Base-by-base conservation (phyloP, 2,329 filamentous ascomycete species). In the Ilyonectria mors-panacis region DNA sequence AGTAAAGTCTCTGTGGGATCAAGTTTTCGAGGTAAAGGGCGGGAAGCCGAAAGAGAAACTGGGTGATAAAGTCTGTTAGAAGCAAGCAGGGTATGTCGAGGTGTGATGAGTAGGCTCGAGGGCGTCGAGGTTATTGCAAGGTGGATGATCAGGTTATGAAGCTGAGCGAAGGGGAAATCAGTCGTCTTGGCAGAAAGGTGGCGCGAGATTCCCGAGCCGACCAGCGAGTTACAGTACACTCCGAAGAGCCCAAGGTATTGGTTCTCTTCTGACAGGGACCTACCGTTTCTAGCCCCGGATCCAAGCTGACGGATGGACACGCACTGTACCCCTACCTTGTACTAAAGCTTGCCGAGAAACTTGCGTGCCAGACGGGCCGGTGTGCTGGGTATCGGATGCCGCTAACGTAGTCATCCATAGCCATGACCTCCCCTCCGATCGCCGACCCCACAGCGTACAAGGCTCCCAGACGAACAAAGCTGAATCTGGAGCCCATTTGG, bases 331-430 rank as follows among this genome's bases (percentile, higher is more conserved):
- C 71, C 63, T 71, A 65, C 65, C 53, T 67, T 53, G 59, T 17
- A 48, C 67, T 71, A 73, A 67, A 72, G 69, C 63, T 63, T 51
- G 62, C 48, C 63, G 45, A 68, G 66, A 35, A 71, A 67, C 44
- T 30, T 65, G 69, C 54, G 54, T 65, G 56, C 69, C 63, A 72
- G 63, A 68, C 67, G 63, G 71, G 70, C 70, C 67, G 65, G 69
- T 70, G 69, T 63, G 59, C 55, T 73, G 64, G 65, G 65, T 63
- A 69, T 65, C 45, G 60, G 55, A 59, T 69, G 64, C 69, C 67
- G 60, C 67, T 66, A 71, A 63, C 44, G 62, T 59, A 58, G 67
- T 65, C 67, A 67, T 65, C 65, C 60, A 68, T 73, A 33, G 35
- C 51, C 60, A 60, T 65, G 54, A 35, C 61, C 30, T 51, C 51